Evolutionary conservation across 2,329 filamentous ascomycete genomes (phyloP).

Genomic region (Zymoseptoria brevis): DNA sequence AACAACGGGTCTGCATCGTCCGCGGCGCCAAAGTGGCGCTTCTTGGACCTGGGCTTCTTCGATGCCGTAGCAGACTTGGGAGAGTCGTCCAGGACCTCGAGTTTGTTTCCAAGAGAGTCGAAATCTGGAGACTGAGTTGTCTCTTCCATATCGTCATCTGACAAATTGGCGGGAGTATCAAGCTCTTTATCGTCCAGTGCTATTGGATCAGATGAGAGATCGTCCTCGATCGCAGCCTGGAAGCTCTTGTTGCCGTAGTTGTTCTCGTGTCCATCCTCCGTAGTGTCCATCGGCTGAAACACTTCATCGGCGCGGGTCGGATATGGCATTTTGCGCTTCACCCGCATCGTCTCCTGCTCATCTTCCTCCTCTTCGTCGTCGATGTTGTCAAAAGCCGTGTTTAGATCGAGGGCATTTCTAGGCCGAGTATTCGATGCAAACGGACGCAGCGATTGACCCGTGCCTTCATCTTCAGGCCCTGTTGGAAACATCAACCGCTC

Average conservation of each 20-base stretch:
- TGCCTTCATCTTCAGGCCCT: constrained; percentile 8
- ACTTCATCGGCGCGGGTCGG: constrained; percentile 18
- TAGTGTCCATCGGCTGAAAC: constrained; percentile 13
- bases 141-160: constrained; percentile 2
- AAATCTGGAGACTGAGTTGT: background rate
- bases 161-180: background rate
- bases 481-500: constrained; percentile 31
- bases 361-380: constrained; percentile 14
- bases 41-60: constrained; percentile 5
- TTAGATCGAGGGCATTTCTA: constrained; percentile 12
- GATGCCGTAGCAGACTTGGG: constrained; percentile 15
- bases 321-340: constrained; percentile 12
- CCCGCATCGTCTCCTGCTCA: constrained; percentile 15
- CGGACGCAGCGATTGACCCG: background rate
- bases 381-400: constrained; percentile 15
- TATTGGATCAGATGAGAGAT: background rate
- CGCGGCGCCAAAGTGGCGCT: constrained; percentile 2
- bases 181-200: background rate
- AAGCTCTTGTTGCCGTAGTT: background rate
- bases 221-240: background rate
- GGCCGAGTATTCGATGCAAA: constrained; percentile 3
- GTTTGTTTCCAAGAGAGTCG: constrained; percentile 12
- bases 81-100: constrained; percentile 20
- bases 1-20: background rate
- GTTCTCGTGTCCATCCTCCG: constrained; percentile 10